phyloP scores from a whole-genome alignment of 106 monocot species.

The Dioscorea alata region DNA sequence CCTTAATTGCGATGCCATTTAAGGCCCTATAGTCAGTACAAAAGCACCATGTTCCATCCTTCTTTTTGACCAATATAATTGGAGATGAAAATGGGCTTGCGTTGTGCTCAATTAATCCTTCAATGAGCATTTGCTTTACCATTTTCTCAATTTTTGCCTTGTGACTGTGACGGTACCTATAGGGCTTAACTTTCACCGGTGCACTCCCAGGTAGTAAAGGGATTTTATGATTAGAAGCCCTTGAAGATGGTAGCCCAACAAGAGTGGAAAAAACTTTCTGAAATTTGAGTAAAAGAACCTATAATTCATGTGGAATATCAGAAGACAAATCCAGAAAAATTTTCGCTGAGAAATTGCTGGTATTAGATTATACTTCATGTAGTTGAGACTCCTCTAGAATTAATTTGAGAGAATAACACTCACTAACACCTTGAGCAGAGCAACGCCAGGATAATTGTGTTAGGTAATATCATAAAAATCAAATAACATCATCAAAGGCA shows the following conservation, averaged over 20 bases:
- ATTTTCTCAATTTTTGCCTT: background rate
- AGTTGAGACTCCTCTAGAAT: too few relatives aligned
- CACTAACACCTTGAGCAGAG: too few relatives aligned
- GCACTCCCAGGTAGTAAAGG: background rate
- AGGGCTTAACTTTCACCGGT: background rate
- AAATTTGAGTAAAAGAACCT: too few relatives aligned
- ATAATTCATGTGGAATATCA: too few relatives aligned
- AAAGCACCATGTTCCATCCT: slow-evolving; percentile 1
- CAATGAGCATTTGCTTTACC: background rate
- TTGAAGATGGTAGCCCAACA: background rate
- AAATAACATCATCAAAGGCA: too few relatives aligned
- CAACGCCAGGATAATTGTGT: too few relatives aligned
- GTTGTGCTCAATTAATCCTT: background rate
- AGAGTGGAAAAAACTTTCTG: background rate
- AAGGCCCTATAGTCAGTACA: background rate
- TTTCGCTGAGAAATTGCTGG: too few relatives aligned
- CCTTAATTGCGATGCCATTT: background rate
- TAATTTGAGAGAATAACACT: too few relatives aligned
- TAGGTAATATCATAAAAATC: too few relatives aligned
- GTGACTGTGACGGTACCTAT: background rate
- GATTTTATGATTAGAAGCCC: background rate
- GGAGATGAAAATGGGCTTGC: background rate
- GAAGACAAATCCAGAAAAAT: too few relatives aligned
- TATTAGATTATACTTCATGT: too few relatives aligned
- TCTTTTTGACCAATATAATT: slow-evolving; percentile 4